Evolutionary conservation across 2,329 filamentous ascomycete species (phyloP).

Genomic region (Paraphaeosphaeria minitans): DNA sequence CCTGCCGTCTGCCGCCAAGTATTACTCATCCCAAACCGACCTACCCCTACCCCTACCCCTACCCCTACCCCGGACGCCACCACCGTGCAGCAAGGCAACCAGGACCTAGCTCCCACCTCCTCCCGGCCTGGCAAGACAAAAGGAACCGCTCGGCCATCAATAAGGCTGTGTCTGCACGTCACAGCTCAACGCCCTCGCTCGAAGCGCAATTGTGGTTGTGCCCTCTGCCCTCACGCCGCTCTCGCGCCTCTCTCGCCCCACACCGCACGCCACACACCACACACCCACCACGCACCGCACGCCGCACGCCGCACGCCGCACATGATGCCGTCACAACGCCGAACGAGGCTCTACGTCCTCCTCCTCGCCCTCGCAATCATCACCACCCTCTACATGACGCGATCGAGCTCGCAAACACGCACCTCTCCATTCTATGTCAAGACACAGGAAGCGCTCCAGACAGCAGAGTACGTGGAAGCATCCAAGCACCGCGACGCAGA

Average conservation of each 20-base stretch:
- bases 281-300: too few species aligned
- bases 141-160: not conserved
- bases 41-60: too few species aligned
- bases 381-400: conserved; percentile 74
- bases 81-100: conserved; percentile 2
- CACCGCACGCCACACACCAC: too few species aligned
- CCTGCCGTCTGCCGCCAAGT: too few species aligned
- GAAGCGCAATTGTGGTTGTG: conserved; percentile 10
- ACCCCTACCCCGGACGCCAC: conserved; percentile 11
- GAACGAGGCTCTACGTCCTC: conserved; percentile 70
- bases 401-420: conserved; percentile 59
- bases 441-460: conserved; percentile 59
- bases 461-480: conserved; percentile 44
- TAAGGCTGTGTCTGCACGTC: conserved; percentile 1
- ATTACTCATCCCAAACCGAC: not conserved
- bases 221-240: conserved; percentile 4
- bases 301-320: conserved; percentile 11
- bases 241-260: not conserved
- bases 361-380: conserved; percentile 68
- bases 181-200: conserved; percentile 1
- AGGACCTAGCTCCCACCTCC: conserved; percentile 1
- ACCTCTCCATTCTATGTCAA: conserved; percentile 63
- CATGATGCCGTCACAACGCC: conserved; percentile 57
- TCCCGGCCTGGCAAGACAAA: not conserved
- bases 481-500: conserved; percentile 57